Evolutionary conservation across 108 stramenopile genomes (phyloP), one percentile per base, ranked within the genome.

Genomic region (Skeletonema tropicum): DNA sequence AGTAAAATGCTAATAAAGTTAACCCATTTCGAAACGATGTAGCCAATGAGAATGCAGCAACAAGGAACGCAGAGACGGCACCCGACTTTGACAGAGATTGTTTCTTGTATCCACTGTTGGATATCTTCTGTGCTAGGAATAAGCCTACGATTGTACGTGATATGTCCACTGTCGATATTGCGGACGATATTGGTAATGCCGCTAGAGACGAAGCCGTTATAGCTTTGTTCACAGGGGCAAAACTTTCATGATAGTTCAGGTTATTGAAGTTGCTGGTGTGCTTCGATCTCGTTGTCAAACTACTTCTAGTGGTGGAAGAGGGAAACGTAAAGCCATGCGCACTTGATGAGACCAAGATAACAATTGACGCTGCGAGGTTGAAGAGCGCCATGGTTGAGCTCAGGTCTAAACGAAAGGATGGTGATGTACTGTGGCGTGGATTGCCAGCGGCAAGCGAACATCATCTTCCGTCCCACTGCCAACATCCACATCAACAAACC

Each of bases 1-100:
- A 86, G 77, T 95, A 95, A 82, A 95, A 92, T 42, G 90, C 60
- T 13, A 95, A 68, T 11, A 95, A 71, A 12, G 86, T 86, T 41
- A 89, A 66, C 3, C 94, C 94, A 59, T 64, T 65, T 52, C 92
- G 80, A 21, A 87, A 68, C 0, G 89, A 90, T 0, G 86, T 77
- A 2, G 70, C 77, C 36, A 91, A 73, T 6, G 79, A 70, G 8
- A 88, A 38, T 67, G 92, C 89, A 33, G 89, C 92, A 33, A 95
- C 94, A 2, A 81, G 32, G 79, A 79, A 92, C 10, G 89, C 92
- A 2, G 88, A 83, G 7, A 83, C 67, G 21, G 90, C 88, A 23
- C 94, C 94, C 3, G 73, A 52, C 66, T 69, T 66, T 11, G 90
- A 88, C 30, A 94, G 68, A 9, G 88, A 88, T 49, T 83, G 78